Base-by-base conservation (phyloP, 1,284 basidiomycete species). In the Heterobasidion irregulare region DNA sequence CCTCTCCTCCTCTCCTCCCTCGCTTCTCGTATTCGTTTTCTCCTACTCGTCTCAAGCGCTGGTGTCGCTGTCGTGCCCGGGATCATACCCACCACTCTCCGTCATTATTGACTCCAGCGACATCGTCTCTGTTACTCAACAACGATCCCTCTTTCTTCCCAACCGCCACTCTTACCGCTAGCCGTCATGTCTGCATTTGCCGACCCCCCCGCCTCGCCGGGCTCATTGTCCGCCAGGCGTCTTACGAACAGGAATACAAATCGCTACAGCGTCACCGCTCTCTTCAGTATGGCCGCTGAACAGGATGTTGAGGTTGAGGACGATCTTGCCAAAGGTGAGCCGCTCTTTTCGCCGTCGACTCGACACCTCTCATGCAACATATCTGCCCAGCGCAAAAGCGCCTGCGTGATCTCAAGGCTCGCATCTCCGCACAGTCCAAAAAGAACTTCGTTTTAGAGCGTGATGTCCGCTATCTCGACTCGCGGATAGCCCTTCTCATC, bases 361-460 rank as follows among this genome's bases (percentile, higher is more conserved):
- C 38, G 38, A 35, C 36, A 36, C 36, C 34, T 41, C 32, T 18
- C 45, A 53, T 47, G 12, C 47, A 19, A 12, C 12, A 5, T 13
- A 36, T 38, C 9, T 15, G 36, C 32, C 36, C 57, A 90, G 97
- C 96, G 44, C 96, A 98, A 76, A 97, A 96, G 72, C 89, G 94
- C 49, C 76, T 99, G 48, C 80, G 97, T 36, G 95, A 98, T 64
- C 81, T 99, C 63, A 99, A 99, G 74, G 82, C 88, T n/a, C 90
- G 94, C 65, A 99, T 99, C 62, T 98, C 94, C 19, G 88, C 92
- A 0, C 97, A 99, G 74, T 96, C 92, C 54, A 99, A 99, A 80
- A 98, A 96, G 81, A 99, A 99, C 75, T 99, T 99, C 68, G 94
- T 99, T 33, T 82, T 99, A 34, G 96, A 99, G 70, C 84, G 96